Evolutionary conservation across 371 early-diverging fungal genomes (phyloP).

Genomic region (Dichotomocladium elegans): DNA sequence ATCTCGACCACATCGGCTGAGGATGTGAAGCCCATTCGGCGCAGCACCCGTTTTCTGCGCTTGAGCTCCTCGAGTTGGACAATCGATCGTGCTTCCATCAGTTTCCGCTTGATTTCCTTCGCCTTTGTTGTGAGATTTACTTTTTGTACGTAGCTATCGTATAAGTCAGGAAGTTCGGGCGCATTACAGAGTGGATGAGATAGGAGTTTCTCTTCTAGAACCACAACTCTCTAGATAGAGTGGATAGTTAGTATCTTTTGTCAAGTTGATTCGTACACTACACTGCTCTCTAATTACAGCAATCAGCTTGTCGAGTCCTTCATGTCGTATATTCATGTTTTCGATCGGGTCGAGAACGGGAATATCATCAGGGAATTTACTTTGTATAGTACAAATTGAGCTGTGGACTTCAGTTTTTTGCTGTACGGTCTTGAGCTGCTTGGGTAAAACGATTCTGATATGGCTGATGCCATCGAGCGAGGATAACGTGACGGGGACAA

Average conservation of each 20-base stretch:
- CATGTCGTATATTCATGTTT: slow-evolving; percentile 87
- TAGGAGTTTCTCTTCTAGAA: slow-evolving; percentile 64
- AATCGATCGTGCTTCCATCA: slow-evolving; percentile 75
- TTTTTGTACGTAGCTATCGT: slow-evolving; percentile 66
- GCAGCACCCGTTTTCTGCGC: slow-evolving; percentile 84
- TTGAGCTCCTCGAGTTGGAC: slow-evolving; percentile 93
- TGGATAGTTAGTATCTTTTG: too few relatives aligned
- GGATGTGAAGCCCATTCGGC: slow-evolving; percentile 80
- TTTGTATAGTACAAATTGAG: slow-evolving; percentile 69
- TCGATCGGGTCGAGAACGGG: slow-evolving; percentile 86
- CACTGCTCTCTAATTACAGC: slow-evolving; percentile 26
- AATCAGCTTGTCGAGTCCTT: slow-evolving; percentile 70
- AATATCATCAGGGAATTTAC: slow-evolving; percentile 69
- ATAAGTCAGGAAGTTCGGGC: slow-evolving; percentile 56
- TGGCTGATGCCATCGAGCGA: slow-evolving; percentile 73
- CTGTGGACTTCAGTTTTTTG: slow-evolving; percentile 60
- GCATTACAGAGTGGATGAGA: slow-evolving; percentile 54
- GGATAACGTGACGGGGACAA: slow-evolving; percentile 77
- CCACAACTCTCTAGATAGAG: slow-evolving; percentile 65
- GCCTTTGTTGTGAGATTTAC: slow-evolving; percentile 51
- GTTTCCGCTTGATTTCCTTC: slow-evolving; percentile 63
- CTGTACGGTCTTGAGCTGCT: slow-evolving; percentile 53
- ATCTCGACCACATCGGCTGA: slow-evolving; percentile 86
- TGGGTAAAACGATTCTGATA: slow-evolving; percentile 75
- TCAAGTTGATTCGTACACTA: too few relatives aligned